Conservation (phyloP, 306 rosid genomes). For the Medicago arabica region DNA sequence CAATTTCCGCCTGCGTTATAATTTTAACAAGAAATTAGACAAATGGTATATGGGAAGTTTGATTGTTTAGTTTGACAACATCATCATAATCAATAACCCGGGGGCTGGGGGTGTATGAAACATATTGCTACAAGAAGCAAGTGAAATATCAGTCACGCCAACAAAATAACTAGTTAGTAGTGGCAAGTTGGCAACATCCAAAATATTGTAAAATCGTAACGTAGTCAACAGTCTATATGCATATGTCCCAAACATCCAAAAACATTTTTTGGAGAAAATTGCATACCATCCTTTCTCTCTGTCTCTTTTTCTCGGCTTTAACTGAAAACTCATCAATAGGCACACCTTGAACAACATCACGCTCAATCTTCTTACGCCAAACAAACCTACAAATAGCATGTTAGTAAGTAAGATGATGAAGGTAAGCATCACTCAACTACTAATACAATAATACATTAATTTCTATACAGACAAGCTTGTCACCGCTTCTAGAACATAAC, state of each 20-base stretch:
- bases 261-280: not conserved
- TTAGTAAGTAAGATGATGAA: not conserved
- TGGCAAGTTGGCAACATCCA: not conserved
- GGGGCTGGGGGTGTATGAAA: not conserved
- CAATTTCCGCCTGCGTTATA: conserved; percentile 85
- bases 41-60: not conserved
- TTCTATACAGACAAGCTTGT: not conserved
- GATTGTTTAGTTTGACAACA: not conserved
- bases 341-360: conserved; percentile 76
- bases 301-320: conserved; percentile 79
- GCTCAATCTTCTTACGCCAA: conserved; percentile 96
- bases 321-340: conserved; percentile 68
- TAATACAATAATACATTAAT: not conserved
- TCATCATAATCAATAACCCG: not conserved
- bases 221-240: not conserved
- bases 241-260: not conserved
- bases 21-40: conserved; percentile 17
- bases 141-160: not conserved
- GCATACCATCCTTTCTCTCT: conserved; percentile 83
- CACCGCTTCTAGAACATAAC: not conserved
- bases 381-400: conserved; percentile 71
- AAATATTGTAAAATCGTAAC: not conserved
- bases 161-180: not conserved
- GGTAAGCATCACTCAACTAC: not conserved
- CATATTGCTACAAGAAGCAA: not conserved